Conservation (phyloP, 768 basidiomycete species). For the Podaxis carcinomalis region DNA sequence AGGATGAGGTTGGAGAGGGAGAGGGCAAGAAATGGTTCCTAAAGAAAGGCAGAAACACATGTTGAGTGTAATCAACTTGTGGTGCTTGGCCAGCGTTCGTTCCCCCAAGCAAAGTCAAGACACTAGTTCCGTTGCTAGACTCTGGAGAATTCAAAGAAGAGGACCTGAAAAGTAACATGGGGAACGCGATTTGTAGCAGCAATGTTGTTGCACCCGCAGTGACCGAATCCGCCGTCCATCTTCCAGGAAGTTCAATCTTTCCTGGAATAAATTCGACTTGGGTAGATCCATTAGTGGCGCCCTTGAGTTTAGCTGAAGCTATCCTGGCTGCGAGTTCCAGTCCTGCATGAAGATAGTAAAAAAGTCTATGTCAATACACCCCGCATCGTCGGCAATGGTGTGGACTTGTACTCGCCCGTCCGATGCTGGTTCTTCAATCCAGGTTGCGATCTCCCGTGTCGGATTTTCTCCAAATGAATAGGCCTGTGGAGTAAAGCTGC, state of each 20-base stretch:
- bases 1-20: background rate
- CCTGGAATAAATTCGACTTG: slow-evolving; percentile 56
- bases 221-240: slow-evolving; percentile 38
- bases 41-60: slow-evolving; percentile 68
- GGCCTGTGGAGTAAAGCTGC: slow-evolving; percentile 63
- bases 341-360: slow-evolving; percentile 32
- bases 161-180: slow-evolving; percentile 58
- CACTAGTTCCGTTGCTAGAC: slow-evolving; percentile 27
- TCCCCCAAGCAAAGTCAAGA: slow-evolving; percentile 58
- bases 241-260: slow-evolving; percentile 33
- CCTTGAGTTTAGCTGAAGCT: slow-evolving; percentile 48
- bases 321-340: slow-evolving; percentile 62
- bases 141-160: slow-evolving; percentile 15
- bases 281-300: slow-evolving; percentile 49
- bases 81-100: slow-evolving; percentile 72
- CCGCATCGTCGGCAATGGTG: no score
- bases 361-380: no score
- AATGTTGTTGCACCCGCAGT: slow-evolving; percentile 74
- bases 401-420: slow-evolving; percentile 39
- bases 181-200: slow-evolving; percentile 67
- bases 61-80: slow-evolving; percentile 68
- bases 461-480: slow-evolving; percentile 56
- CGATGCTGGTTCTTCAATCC: slow-evolving; percentile 74
- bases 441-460: slow-evolving; percentile 51
- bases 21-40: slow-evolving; percentile 39